A percentile compares a stretch with the other conserved stretches of the same genome.
These are phyloP conservation scores for Physocladia obscura DNA, from an alignment of 192 early-diverging fungal species.

Conservation along the genomic window DNA sequence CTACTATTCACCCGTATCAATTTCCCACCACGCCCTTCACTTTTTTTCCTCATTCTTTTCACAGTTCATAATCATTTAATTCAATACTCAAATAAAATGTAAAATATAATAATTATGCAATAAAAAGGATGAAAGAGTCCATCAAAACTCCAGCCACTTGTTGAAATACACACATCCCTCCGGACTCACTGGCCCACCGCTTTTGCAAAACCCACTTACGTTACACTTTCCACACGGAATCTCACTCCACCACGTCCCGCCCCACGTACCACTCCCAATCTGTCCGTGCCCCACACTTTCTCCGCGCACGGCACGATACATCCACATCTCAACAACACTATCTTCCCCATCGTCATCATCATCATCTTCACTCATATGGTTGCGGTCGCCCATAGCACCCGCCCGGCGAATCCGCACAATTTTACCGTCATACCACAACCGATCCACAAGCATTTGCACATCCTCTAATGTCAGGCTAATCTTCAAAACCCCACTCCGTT, in stretches of 20 bases:
- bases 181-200: constrained; percentile 73
- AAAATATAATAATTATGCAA: no score
- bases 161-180: constrained; percentile 76
- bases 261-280: not conserved
- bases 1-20: no score
- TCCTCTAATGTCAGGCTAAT: constrained; percentile 72
- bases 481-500: constrained; percentile 65
- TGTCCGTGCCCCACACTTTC: constrained; percentile 13
- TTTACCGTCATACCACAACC: constrained; percentile 84
- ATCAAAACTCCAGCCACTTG: constrained; percentile 64
- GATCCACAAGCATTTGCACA: constrained; percentile 76
- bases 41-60: no score
- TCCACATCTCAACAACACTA: constrained; percentile 52
- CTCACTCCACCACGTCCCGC: constrained; percentile 52
- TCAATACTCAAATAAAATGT: no score
- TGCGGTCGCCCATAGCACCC: constrained; percentile 32
- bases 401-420: constrained; percentile 65
- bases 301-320: constrained; percentile 70
- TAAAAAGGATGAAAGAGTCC: no score
- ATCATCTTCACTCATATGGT: constrained; percentile 50
- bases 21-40: no score
- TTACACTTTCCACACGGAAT: constrained; percentile 90
- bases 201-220: constrained; percentile 74
- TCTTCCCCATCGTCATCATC: constrained; percentile 52
- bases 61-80: no score